phyloP scores from a whole-genome alignment of 2,329 filamentous ascomycete species.

The Fusarium papillatum region DNA sequence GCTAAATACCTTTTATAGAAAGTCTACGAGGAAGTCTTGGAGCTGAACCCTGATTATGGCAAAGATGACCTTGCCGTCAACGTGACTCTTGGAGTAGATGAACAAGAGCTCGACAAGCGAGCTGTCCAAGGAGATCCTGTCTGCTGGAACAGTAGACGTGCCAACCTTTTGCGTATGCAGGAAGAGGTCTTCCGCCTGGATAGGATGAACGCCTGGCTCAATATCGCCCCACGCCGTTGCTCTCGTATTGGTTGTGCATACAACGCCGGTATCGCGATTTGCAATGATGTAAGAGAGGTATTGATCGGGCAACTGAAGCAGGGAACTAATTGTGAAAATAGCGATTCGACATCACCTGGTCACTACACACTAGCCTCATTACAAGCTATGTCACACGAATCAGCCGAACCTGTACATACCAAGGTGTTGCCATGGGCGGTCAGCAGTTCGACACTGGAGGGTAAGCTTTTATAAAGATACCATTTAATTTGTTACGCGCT shows the following conservation, averaged over 20 bases:
- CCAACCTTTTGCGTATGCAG: not conserved
- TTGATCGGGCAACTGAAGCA: not conserved
- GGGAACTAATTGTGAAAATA: not conserved
- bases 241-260: not conserved
- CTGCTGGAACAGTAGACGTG: not conserved
- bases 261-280: not conserved
- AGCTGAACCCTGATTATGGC: not conserved
- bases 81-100: not conserved
- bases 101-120: not conserved
- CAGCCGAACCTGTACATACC: not conserved
- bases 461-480: not conserved
- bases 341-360: not conserved
- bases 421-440: not conserved
- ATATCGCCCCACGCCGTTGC: not conserved
- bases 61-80: not conserved
- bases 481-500: not conserved
- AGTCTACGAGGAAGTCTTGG: not conserved
- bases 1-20: not conserved
- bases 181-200: not conserved
- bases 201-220: not conserved
- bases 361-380: not conserved
- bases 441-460: not conserved
- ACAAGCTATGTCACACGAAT: not conserved
- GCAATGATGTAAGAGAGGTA: not conserved
- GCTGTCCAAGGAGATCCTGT: not conserved